Evolutionary conservation across 164 flowering plant species (phyloP).

Genomic region (Chimonanthus praecox): DNA sequence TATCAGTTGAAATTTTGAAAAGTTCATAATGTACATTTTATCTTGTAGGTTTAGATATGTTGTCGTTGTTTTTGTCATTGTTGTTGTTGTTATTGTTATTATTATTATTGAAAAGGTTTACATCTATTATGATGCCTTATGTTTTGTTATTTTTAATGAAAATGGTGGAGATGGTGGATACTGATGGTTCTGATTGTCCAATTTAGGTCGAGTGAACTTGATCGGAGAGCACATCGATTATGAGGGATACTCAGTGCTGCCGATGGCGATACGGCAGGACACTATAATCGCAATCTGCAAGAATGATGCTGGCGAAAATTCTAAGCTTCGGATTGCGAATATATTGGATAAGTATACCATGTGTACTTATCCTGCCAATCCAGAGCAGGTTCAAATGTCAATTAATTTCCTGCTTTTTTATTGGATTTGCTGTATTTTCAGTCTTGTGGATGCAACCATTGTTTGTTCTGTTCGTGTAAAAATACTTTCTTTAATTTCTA

Average conservation of each 20-base stretch:
- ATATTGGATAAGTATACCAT: constrained; percentile 64
- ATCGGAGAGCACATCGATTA: constrained; percentile 97
- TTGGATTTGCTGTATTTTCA: neutral
- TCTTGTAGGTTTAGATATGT: too few species aligned
- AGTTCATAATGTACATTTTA: too few species aligned
- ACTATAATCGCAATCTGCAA: constrained; percentile 82
- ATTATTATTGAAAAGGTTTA: too few species aligned
- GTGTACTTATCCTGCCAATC: constrained; percentile 89
- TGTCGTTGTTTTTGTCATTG: too few species aligned
- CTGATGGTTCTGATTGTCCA: neutral
- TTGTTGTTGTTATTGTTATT: too few species aligned
- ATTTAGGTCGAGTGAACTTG: constrained; percentile 88
- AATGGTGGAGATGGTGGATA: neutral
- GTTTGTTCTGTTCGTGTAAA: neutral
- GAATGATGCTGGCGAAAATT: constrained; percentile 28
- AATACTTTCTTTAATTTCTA: neutral
- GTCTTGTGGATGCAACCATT: neutral
- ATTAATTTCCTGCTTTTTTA: neutral
- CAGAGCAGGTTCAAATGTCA: constrained; percentile 45
- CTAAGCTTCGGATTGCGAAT: constrained; percentile 68
- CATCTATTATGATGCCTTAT: too few species aligned
- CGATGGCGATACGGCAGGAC: constrained; percentile 94
- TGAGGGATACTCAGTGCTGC: constrained; percentile 95
- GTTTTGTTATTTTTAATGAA: neutral
- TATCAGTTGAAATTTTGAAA: too few species aligned